A percentile compares a stretch with the other conserved stretches of the same genome.
Conservation (phyloP, 331 rosid genomes). For the Pyracantha coccinea region DNA sequence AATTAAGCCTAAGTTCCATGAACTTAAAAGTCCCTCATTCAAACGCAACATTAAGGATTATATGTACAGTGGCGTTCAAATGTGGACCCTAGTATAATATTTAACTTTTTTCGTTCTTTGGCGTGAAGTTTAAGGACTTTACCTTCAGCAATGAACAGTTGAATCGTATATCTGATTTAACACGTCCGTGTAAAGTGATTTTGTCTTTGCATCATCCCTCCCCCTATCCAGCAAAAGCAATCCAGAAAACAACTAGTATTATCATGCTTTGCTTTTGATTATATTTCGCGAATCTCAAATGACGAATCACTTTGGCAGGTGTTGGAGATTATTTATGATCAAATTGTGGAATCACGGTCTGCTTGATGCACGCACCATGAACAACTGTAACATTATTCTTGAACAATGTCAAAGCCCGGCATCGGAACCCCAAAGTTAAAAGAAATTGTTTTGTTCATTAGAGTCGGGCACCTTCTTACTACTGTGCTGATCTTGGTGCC, state of each 20-base stretch:
- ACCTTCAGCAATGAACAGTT: neutral
- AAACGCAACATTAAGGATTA: neutral
- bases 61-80: neutral
- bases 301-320: conserved; percentile 36
- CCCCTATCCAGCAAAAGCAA: neutral
- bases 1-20: neutral
- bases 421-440: conserved; percentile 25
- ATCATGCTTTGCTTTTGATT: neutral
- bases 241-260: neutral
- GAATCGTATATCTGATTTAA: neutral
- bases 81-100: neutral
- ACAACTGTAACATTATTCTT: conserved; percentile 37
- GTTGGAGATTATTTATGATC: conserved; percentile 61
- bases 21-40: neutral
- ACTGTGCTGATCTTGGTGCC: neutral
- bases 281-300: neutral
- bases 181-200: neutral
- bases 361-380: conserved; percentile 39
- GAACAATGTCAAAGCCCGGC: conserved; percentile 28
- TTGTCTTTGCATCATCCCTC: neutral
- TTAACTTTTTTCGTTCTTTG: neutral
- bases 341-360: conserved; percentile 60
- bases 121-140: neutral
- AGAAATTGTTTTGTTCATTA: neutral
- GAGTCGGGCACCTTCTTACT: too few relatives aligned